Evolutionary conservation across 2,329 filamentous ascomycete species (phyloP), one percentile per base, ranked within the genome.

Genomic region (Alternaria tenuissima): DNA sequence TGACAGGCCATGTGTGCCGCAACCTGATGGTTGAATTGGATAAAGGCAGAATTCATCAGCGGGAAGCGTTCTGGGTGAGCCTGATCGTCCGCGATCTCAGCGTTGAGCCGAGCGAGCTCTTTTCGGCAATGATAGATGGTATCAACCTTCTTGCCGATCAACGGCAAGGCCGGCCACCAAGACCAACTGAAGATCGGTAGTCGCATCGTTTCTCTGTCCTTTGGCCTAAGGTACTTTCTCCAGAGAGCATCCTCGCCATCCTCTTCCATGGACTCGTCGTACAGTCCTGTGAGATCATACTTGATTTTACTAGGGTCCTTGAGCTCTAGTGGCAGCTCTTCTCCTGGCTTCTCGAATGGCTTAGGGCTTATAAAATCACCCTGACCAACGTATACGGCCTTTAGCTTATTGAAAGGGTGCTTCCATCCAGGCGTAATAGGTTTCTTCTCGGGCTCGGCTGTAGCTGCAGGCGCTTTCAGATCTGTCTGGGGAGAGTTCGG

Each of bases 1-100:
- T 99, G 95, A 76, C 93, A 97, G 59, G 94, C 95, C 95, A 99
- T 98, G 73, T 99, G 95, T 0, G 95, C 95, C 6, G 94, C 94
- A 2, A 97, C 92, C 76, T 99, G 95, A 74, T 97, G 91, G 73
- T 99, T 97, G 84, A 99, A 99, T 76, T 99, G 95, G 62, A 99
- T 93, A 70, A 99, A 99, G 0, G 95, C 95, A 1, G 94, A 97
- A 72, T 92, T 97, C 93, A 97, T 96, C 47, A 94, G 81, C 0
- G 94, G 94, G 64, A 93, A 98, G 5, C 90, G 88, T 67, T 97
- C 94, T 0, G 91, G 90, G 49, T 95, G 85, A 54, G 90, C 86
- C 76, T 99, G 95, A 67, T 98, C 95, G 44, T 90, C 83, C 69
- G 97, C 94, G 55, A 99, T 97, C 75, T 98, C 94, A 53, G 94